Evolutionary conservation across 306 rosid species (phyloP), one percentile per base, ranked within the genome.

Genomic region (Prunus kanzakura): DNA sequence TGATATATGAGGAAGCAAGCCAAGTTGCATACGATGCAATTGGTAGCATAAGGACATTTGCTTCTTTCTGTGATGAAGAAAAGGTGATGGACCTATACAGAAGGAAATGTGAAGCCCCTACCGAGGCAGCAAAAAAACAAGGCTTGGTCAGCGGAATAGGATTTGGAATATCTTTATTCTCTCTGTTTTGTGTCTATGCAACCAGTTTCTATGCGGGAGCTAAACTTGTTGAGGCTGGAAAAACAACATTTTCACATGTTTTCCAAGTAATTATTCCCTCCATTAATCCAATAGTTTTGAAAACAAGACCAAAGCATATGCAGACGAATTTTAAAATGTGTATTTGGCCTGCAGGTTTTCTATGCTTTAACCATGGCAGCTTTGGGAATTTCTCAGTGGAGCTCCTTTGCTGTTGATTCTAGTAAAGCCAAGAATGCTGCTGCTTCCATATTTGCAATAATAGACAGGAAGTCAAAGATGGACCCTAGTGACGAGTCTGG

Each of bases 21-120:
- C 98, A 91, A 80, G 93, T 93, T 50, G 98, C 97, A 8, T 89
- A 83, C 56, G 98, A 93, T 76, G 98, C 97, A 2, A 93, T 93
- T 61, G 97, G 98, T 43, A 88, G 98, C 71, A 89, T 93, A 82
- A 89, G 98, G 80, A 93, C 96, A 1, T 91, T 93, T 43, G 88
- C 96, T 74, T 91, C 98, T 35, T 93, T 91, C 73, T 89, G 98
- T 75, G 94, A 96, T 3, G 98, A 93, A 82, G 95, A 87, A 73
- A 91, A 89, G 80, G 98, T 93, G 71, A 89, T 91, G 96, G 96
- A 89, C 75, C 80, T 89, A 14, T 93, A 93, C 69, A 69, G 78
- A 64, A 86, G 82, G 73, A 93, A 91, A 83, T 93, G 98, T 64
- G 93, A 91, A 78, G 97, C 93, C 35, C 98, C 98, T 2, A 82